phyloP scores from a whole-genome alignment of 2,329 filamentous ascomycete genomes.

The Aphanoascus verrucosus region DNA sequence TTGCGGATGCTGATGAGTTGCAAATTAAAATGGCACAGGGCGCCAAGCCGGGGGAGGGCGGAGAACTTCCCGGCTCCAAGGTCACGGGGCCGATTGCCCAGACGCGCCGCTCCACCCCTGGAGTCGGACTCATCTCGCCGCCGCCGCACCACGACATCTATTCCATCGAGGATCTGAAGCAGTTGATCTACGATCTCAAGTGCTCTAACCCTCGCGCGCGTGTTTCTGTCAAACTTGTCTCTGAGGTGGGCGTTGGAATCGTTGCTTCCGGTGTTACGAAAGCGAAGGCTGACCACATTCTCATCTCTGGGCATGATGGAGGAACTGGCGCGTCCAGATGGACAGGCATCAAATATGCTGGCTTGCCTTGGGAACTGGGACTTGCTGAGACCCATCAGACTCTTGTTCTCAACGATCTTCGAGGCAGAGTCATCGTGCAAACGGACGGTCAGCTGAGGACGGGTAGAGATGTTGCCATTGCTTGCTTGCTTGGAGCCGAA shows the following conservation, averaged over 20 bases:
- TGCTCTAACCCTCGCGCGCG: conserved; percentile 86
- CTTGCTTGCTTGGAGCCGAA: conserved; percentile 90
- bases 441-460: conserved; percentile 91
- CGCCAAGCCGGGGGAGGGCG: conserved; percentile 93
- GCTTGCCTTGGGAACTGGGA: conserved; percentile 92
- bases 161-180: conserved; percentile 95
- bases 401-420: conserved; percentile 85
- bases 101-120: conserved; percentile 89
- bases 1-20: conserved; percentile 88
- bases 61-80: conserved; percentile 94
- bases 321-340: conserved; percentile 92
- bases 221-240: conserved; percentile 94
- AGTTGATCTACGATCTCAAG: conserved; percentile 95
- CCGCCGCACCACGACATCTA: conserved; percentile 98
- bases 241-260: conserved; percentile 93
- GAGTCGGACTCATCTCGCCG: conserved; percentile 90
- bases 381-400: conserved; percentile 96
- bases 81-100: conserved; percentile 88
- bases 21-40: conserved; percentile 99
- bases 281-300: conserved; percentile 90
- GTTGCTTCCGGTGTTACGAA: conserved; percentile 96
- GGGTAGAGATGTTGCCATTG: conserved; percentile 85
- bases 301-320: conserved; percentile 94
- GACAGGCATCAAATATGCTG: conserved; percentile 98
- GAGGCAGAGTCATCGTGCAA: conserved; percentile 90